Evolutionary conservation across 371 early-diverging fungal genomes (phyloP).

Genomic region (Apophysomyces variabilis): DNA sequence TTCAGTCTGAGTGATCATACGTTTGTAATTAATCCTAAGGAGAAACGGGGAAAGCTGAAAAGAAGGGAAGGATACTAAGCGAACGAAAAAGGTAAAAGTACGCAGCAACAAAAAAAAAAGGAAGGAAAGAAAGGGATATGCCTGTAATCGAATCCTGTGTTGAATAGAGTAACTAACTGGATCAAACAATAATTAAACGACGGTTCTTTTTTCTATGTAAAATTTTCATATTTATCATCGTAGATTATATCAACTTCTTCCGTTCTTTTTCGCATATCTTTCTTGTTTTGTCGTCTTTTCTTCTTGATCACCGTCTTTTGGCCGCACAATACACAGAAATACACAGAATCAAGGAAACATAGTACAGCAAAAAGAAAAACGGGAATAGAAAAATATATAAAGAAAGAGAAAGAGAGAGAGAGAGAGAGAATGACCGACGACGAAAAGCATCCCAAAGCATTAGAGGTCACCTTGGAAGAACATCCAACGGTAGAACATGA

Average conservation of each 20-base stretch:
- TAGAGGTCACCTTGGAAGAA: slow-evolving; percentile 32
- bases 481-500: slow-evolving; percentile 39
- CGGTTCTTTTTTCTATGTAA: slow-evolving; percentile 8
- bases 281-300: background rate
- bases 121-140: too few species aligned
- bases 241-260: background rate
- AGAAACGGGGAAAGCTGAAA: background rate
- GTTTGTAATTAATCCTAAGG: slow-evolving; percentile 1
- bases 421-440: slow-evolving; percentile 3
- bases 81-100: background rate
- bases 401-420: too few species aligned
- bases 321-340: background rate
- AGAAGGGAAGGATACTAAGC: background rate
- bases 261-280: background rate
- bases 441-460: slow-evolving; percentile 21
- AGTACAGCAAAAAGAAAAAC: too few species aligned
- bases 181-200: slow-evolving; percentile 11
- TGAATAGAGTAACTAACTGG: slow-evolving; percentile 9
- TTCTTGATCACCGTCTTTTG: background rate
- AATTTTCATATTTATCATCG: slow-evolving; percentile 1
- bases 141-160: background rate
- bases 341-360: too few species aligned
- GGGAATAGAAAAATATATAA: too few species aligned
- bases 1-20: background rate
- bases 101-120: too few species aligned